These are phyloP conservation scores for Candida labiduridarum DNA, from an alignment of 1,139 yeast species.

Conservation along the genomic window DNA sequence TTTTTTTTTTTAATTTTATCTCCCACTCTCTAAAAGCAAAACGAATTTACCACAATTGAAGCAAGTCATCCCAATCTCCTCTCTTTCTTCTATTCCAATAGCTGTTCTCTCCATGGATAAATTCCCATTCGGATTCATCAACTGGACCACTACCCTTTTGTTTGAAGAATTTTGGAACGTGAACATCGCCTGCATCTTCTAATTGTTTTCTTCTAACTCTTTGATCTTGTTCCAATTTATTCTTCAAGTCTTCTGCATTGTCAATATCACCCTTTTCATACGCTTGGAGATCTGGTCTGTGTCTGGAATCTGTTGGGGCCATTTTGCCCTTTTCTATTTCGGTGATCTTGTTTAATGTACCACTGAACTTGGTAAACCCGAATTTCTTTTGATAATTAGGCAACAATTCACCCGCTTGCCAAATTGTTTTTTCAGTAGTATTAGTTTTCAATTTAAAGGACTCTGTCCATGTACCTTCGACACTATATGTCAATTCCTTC, in stretches of 20 bases:
- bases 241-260: slow-evolving; percentile 69
- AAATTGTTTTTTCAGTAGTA: slow-evolving; percentile 50
- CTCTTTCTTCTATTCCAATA: slow-evolving; percentile 80
- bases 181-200: slow-evolving; percentile 46
- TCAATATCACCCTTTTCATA: slow-evolving; percentile 73
- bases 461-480: slow-evolving; percentile 80
- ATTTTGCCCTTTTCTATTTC: slow-evolving; percentile 60
- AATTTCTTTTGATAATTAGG: slow-evolving; percentile 62
- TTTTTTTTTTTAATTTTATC: not conserved
- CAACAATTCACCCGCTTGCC: slow-evolving; percentile 72
- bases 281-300: slow-evolving; percentile 78
- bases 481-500: slow-evolving; percentile 42
- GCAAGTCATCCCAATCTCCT: slow-evolving; percentile 60
- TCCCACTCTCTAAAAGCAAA: not conserved
- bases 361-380: slow-evolving; percentile 85
- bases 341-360: slow-evolving; percentile 79
- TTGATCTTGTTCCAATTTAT: slow-evolving; percentile 75
- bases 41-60: slow-evolving; percentile 51
- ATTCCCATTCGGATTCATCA: slow-evolving; percentile 59
- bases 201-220: slow-evolving; percentile 69
- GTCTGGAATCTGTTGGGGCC: slow-evolving; percentile 87
- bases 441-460: slow-evolving; percentile 47
- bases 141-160: slow-evolving; percentile 43
- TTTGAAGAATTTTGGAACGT: slow-evolving; percentile 67
- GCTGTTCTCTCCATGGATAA: slow-evolving; percentile 60